Conservation (phyloP, 2,329 filamentous ascomycete species). For the Penicillium verrucosum region DNA sequence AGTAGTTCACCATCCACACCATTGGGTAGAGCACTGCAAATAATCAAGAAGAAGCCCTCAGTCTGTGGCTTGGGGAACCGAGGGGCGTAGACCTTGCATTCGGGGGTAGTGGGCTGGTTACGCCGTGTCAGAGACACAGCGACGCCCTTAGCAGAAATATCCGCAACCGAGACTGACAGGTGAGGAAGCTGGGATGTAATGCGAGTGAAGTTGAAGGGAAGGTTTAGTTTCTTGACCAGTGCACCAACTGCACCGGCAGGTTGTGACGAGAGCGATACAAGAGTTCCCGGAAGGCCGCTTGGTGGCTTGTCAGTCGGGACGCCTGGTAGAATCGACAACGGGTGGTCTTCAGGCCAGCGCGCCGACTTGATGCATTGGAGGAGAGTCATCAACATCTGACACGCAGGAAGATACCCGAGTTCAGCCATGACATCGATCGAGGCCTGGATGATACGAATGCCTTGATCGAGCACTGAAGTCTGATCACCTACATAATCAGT, state of each 20-base stretch:
- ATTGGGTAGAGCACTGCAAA: conserved; percentile 48
- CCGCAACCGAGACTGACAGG: conserved; percentile 59
- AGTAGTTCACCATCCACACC: conserved; percentile 69
- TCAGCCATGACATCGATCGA: conserved; percentile 92
- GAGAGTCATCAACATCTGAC: conserved; percentile 75
- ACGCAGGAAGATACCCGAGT: conserved; percentile 74
- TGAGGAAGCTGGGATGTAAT: conserved; percentile 67
- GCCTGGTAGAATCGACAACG: conserved; percentile 75
- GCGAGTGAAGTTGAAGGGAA: conserved; percentile 48
- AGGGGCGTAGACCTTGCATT: conserved; percentile 78
- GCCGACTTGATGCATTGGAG: conserved; percentile 91
- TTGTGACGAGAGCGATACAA: conserved; percentile 33
- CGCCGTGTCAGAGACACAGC: conserved; percentile 57
- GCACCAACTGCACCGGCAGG: conserved; percentile 24
- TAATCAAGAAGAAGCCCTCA: conserved; percentile 85
- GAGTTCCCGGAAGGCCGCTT: conserved; percentile 27
- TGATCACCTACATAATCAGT: conserved; percentile 97
- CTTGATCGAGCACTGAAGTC: conserved; percentile 82
- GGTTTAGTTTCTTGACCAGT: conserved; percentile 29
- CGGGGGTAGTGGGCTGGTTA: conserved; percentile 63
- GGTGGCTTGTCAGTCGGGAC: conserved; percentile 44
- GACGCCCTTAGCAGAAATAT: conserved; percentile 61
- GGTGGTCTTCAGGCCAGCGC: conserved; percentile 80
- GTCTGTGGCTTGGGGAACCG: conserved; percentile 91
- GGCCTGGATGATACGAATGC: conserved; percentile 94